These are phyloP conservation scores for Schwanniomyces etchellsii DNA, from an alignment of 1,139 yeast species.

Conservation along the genomic window DNA sequence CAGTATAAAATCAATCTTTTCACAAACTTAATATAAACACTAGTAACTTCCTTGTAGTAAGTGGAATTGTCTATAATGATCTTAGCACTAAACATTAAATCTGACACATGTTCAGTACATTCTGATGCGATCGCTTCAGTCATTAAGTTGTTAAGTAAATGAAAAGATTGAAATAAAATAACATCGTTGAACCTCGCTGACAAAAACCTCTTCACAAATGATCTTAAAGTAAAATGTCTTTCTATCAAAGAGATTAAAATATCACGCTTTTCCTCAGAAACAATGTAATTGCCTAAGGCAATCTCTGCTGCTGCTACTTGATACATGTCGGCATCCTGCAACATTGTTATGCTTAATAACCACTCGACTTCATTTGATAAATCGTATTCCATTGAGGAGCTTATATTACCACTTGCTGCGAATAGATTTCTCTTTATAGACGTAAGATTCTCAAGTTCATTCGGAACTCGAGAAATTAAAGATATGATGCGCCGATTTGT, in stretches of 20 bases:
- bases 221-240: conserved; percentile 7
- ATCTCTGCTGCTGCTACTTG: conserved; percentile 24
- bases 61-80: conserved; percentile 28
- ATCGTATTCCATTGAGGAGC: conserved; percentile 22
- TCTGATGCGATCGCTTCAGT: conserved; percentile 10
- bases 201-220: conserved; percentile 18
- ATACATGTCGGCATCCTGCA: conserved; percentile 17
- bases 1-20: conserved; percentile 21
- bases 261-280: conserved; percentile 12
- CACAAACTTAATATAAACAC: conserved; percentile 24
- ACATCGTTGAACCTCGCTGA: conserved; percentile 24
- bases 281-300: conserved; percentile 32
- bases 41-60: conserved; percentile 31
- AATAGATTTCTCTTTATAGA: conserved; percentile 25
- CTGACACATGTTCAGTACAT: conserved; percentile 1
- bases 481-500: conserved; percentile 6
- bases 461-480: conserved; percentile 6
- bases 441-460: conserved; percentile 7
- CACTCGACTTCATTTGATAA: conserved; percentile 10
- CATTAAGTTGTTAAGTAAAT: conserved; percentile 28
- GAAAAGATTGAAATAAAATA: conserved; percentile 35
- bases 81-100: conserved; percentile 19
- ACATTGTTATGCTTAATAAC: conserved; percentile 5
- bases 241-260: conserved; percentile 11
- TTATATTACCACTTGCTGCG: conserved; percentile 30